Conservation (phyloP, 371 early-diverging fungal genomes). For the Fennellomyces sp. region DNA sequence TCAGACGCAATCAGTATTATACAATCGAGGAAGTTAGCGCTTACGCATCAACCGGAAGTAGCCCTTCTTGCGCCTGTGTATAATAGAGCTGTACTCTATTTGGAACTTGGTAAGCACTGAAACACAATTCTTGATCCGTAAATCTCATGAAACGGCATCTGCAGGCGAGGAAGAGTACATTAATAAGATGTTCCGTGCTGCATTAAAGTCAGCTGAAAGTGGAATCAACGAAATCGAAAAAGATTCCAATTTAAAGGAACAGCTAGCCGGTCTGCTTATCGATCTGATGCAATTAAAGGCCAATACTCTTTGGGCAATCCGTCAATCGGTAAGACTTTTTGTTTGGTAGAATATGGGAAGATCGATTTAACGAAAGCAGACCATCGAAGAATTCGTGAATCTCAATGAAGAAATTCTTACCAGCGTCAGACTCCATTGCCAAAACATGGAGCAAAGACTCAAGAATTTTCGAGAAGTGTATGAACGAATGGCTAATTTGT, state of each 20-base stretch:
- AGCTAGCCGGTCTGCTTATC: slow-evolving; percentile 9
- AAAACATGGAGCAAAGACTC: background rate
- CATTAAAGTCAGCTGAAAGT: slow-evolving; percentile 8
- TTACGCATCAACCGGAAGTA: background rate
- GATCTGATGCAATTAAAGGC: slow-evolving; percentile 19
- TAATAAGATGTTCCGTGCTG: slow-evolving; percentile 7
- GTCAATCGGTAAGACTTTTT: slow-evolving; percentile 13
- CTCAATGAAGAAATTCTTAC: slow-evolving; percentile 17
- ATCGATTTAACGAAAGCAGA: slow-evolving; percentile 7
- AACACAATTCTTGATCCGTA: background rate
- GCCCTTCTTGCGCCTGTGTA: background rate
- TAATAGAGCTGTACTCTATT: background rate
- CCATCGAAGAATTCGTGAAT: background rate
- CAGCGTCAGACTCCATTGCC: background rate
- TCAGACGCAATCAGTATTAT: background rate
- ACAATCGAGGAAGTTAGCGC: background rate
- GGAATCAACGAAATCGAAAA: slow-evolving; percentile 11
- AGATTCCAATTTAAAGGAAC: background rate
- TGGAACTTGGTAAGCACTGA: background rate
- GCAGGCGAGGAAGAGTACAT: slow-evolving; percentile 9
- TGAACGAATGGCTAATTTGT: slow-evolving; percentile 6
- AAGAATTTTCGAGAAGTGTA: slow-evolving; percentile 5
- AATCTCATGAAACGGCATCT: background rate
- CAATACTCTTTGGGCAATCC: slow-evolving; percentile 18
- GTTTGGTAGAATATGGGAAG: background rate